A percentile compares a stretch with the other conserved stretches of the same genome.
Conservation (phyloP, 768 basidiomycete genomes). For the Tephrocybe sp. region DNA sequence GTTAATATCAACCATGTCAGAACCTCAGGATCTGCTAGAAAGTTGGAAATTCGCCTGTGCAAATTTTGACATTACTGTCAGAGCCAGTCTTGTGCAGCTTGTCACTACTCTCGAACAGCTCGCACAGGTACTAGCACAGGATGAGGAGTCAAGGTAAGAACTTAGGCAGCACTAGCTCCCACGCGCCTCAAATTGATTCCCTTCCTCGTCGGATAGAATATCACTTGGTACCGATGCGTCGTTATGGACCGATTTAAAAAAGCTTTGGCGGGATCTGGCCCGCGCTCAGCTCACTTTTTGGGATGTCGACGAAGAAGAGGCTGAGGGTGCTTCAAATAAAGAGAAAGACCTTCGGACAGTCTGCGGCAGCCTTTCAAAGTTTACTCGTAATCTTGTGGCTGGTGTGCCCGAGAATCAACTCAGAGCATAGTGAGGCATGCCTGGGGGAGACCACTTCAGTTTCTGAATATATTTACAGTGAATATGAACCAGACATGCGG, state of each 20-base stretch:
- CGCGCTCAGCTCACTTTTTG: constrained; percentile 50
- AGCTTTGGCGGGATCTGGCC: constrained; percentile 53
- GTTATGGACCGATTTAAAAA: constrained; percentile 54
- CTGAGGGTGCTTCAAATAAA: constrained; percentile 23
- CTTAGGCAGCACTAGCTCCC: constrained; percentile 1
- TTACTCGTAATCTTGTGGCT: constrained; percentile 84
- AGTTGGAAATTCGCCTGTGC: constrained; percentile 43
- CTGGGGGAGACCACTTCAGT: not conserved
- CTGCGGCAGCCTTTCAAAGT: constrained; percentile 59
- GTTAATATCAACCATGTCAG: constrained; percentile 13
- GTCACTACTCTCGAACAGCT: constrained; percentile 45
- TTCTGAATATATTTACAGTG: constrained; percentile 36
- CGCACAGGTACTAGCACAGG: constrained; percentile 50
- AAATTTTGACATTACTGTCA: constrained; percentile 38
- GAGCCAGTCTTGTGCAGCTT: constrained; percentile 28
- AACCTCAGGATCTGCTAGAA: constrained; percentile 16
- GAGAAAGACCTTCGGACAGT: constrained; percentile 36
- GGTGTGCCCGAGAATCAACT: constrained; percentile 71
- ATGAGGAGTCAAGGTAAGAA: constrained; percentile 36
- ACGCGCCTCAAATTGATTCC: not conserved
- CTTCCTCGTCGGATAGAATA: constrained; percentile 5
- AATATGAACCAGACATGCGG: constrained; percentile 70
- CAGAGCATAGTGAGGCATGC: constrained; percentile 63
- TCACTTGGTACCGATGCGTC: constrained; percentile 36
- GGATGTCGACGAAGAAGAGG: constrained; percentile 43